A percentile compares a stretch with the other conserved stretches of the same genome.
phyloP scores from a whole-genome alignment of 1,284 basidiomycete genomes.

The Puccinia triticina region DNA sequence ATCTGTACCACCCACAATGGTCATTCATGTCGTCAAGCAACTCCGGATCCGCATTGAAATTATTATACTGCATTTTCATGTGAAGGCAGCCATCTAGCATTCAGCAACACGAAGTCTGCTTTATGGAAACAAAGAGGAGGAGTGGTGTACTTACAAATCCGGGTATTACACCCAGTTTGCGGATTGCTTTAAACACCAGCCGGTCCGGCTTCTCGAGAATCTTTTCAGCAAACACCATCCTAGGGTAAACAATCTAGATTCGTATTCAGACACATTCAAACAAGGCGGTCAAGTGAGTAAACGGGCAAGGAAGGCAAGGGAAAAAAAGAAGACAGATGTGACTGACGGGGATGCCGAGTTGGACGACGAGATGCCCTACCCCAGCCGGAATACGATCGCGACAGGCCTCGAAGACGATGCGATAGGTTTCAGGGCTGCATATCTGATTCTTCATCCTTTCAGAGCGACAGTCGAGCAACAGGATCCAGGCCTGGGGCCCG shows the following conservation, averaged over 20 bases:
- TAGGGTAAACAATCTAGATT: constrained; percentile 77
- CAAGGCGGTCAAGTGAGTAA: background rate
- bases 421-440: constrained; percentile 73
- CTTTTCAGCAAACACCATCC: constrained; percentile 78
- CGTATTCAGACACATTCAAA: background rate
- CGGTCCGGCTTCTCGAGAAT: constrained; percentile 37
- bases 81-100: background rate
- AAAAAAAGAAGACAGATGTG: constrained; percentile 26
- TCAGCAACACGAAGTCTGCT: background rate
- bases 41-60: constrained; percentile 51
- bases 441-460: constrained; percentile 80
- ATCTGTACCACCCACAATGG: constrained; percentile 24
- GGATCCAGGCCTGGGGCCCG: constrained; percentile 61
- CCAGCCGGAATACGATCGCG: constrained; percentile 53
- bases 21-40: constrained; percentile 52
- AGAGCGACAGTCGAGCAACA: constrained; percentile 80
- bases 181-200: constrained; percentile 31
- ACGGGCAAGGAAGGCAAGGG: background rate
- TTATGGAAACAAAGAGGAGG: too few species aligned
- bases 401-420: constrained; percentile 67
- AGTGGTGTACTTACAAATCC: constrained; percentile 44
- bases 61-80: constrained; percentile 33
- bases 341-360: constrained; percentile 60
- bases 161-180: constrained; percentile 35
- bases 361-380: constrained; percentile 59